Percentiles rank a stretch among this genome's conserved stretches.
Evolutionary conservation across 192 early-diverging fungal genomes (phyloP).

Genomic region (Coemansia sp.): DNA sequence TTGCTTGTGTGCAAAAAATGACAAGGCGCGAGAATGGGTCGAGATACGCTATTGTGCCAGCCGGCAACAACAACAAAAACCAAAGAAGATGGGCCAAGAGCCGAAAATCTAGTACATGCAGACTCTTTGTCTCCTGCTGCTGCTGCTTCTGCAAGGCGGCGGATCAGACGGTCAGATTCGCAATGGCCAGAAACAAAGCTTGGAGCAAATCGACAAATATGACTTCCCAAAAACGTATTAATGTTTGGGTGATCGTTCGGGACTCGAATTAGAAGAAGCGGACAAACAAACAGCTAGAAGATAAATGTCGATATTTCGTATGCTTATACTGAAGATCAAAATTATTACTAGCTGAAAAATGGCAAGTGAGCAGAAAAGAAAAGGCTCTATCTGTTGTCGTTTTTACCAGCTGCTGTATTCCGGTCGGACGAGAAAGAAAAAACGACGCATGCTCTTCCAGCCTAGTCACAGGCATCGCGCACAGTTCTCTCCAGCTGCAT

Average conservation of each 20-base stretch:
- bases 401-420: too few relatives aligned
- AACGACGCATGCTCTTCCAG: too few relatives aligned
- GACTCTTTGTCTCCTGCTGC: not conserved
- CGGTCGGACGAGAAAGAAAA: too few relatives aligned
- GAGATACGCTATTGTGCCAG: not conserved
- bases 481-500: too few relatives aligned
- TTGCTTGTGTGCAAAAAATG: not conserved
- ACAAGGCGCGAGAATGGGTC: not conserved
- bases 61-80: not conserved
- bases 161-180: not conserved
- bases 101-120: not conserved
- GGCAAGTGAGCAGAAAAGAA: not conserved
- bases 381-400: too few relatives aligned
- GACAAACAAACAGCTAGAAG: not conserved
- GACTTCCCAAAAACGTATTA: conserved; percentile 6
- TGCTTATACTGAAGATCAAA: not conserved
- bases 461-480: too few relatives aligned
- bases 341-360: not conserved
- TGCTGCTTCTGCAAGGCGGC: not conserved
- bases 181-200: conserved; percentile 1
- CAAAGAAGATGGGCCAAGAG: not conserved
- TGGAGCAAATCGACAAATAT: not conserved
- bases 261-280: conserved; percentile 9
- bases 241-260: conserved; percentile 15
- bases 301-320: conserved; percentile 6